A percentile compares a stretch with the other conserved stretches of the same genome.
Evolutionary conservation across 805 yeast species (phyloP).

Genomic region (Ogataea kodamae): DNA sequence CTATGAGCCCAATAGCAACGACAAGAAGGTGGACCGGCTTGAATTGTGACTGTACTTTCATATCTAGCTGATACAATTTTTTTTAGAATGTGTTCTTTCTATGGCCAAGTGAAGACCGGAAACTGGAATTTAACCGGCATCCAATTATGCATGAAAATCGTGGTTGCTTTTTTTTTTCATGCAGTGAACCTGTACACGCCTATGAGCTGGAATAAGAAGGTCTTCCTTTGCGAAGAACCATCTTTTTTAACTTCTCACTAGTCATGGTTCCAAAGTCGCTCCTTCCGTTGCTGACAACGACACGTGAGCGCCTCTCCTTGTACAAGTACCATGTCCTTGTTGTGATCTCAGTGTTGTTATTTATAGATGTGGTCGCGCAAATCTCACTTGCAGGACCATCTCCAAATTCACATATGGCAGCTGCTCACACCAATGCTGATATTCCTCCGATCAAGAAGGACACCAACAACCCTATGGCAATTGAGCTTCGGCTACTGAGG

Average conservation of each 20-base stretch:
- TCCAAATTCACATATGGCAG: background rate
- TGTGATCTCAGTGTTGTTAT: constrained; percentile 2
- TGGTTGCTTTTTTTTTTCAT: too few species aligned
- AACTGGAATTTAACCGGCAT: too few species aligned
- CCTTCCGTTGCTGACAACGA: background rate
- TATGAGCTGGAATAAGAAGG: too few species aligned
- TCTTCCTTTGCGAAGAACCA: too few species aligned
- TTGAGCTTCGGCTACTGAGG: constrained; percentile 16
- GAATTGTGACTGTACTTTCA: constrained; percentile 3
- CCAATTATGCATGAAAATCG: too few species aligned
- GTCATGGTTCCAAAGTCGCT: constrained; percentile 1
- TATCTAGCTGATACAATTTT: too few species aligned
- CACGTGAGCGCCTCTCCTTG: constrained; percentile 1
- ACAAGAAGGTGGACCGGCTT: constrained; percentile 9
- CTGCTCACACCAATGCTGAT: background rate
- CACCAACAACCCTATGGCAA: constrained; percentile 13
- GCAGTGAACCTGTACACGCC: too few species aligned
- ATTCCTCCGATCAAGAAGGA: constrained; percentile 5
- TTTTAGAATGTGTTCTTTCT: too few species aligned
- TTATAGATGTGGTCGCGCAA: constrained; percentile 4
- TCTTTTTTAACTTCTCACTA: too few species aligned
- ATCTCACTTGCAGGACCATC: constrained; percentile 2
- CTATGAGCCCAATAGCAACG: constrained; percentile 11
- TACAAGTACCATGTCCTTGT: constrained; percentile 6
- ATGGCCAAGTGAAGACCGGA: too few species aligned